Conservation (phyloP, 305 asterid species). For the Rubia tinctorum region DNA sequence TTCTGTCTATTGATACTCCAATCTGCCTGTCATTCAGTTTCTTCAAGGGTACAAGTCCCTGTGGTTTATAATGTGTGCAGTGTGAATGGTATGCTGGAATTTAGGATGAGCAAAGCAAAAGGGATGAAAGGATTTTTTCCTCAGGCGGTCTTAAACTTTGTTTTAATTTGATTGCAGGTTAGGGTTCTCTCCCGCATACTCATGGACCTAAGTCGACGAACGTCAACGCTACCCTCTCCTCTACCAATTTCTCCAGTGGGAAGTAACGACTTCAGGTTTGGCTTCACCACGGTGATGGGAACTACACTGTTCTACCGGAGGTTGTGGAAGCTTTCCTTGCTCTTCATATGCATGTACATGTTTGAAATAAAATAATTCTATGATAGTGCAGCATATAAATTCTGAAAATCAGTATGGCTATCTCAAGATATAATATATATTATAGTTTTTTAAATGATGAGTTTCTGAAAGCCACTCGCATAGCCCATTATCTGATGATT, state of each 20-base stretch:
- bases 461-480: neutral
- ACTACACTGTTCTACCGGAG: constrained; percentile 91
- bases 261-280: constrained; percentile 85
- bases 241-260: constrained; percentile 98
- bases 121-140: neutral
- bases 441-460: neutral
- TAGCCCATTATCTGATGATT: too few species aligned
- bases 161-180: constrained; percentile 55
- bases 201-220: constrained; percentile 97
- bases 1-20: too few species aligned
- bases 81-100: too few species aligned
- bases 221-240: constrained; percentile 73
- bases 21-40: too few species aligned
- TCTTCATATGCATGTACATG: constrained; percentile 96
- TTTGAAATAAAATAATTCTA: neutral
- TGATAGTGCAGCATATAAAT: neutral
- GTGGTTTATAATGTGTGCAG: too few species aligned
- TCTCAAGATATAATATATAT: neutral
- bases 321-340: constrained; percentile 99
- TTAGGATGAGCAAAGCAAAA: neutral
- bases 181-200: constrained; percentile 93
- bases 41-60: too few species aligned
- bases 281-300: constrained; percentile 94
- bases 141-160: constrained; percentile 2
- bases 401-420: neutral